A percentile compares a stretch with the other conserved stretches of the same genome.
These are phyloP conservation scores for Maudiozyma humilis DNA, from an alignment of 1,139 yeast genomes.

Conservation along the genomic window DNA sequence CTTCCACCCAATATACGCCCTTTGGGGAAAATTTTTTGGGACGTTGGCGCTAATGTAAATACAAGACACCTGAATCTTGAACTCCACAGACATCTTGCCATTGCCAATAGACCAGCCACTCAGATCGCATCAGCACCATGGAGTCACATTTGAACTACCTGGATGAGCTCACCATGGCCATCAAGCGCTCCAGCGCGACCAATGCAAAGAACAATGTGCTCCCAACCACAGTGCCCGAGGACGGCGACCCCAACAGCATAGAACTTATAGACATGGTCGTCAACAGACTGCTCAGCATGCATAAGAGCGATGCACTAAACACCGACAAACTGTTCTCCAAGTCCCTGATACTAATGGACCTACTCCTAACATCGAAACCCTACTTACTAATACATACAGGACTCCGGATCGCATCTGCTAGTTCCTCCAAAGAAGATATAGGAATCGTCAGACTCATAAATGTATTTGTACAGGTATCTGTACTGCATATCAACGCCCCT, in stretches of 20 bases:
- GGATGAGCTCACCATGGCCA: too few relatives aligned
- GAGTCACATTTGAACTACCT: too few relatives aligned
- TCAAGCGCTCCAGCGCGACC: slow-evolving; percentile 15
- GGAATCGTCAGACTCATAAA: slow-evolving; percentile 18
- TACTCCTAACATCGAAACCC: slow-evolving; percentile 20
- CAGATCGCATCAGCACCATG: too few relatives aligned
- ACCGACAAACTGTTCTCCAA: slow-evolving; percentile 22
- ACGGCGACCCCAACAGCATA: slow-evolving; percentile 18
- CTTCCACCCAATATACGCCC: too few relatives aligned
- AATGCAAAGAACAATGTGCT: slow-evolving; percentile 2
- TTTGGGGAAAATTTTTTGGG: too few relatives aligned
- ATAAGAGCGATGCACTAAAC: slow-evolving; percentile 8
- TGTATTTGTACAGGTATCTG: slow-evolving; percentile 14
- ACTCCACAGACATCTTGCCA: too few relatives aligned
- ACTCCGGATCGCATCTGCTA: not conserved
- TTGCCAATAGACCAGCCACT: too few relatives aligned
- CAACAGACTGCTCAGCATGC: slow-evolving; percentile 17
- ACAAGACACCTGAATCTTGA: too few relatives aligned
- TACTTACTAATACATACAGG: slow-evolving; percentile 10
- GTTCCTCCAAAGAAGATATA: not conserved
- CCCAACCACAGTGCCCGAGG: slow-evolving; percentile 4
- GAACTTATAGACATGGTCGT: slow-evolving; percentile 22
- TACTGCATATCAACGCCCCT: slow-evolving; percentile 11
- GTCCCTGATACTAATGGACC: slow-evolving; percentile 23
- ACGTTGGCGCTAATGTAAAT: too few relatives aligned